Evolutionary conservation across 148 eudicot species (phyloP).

Genomic region (Chenopodium formosanum): DNA sequence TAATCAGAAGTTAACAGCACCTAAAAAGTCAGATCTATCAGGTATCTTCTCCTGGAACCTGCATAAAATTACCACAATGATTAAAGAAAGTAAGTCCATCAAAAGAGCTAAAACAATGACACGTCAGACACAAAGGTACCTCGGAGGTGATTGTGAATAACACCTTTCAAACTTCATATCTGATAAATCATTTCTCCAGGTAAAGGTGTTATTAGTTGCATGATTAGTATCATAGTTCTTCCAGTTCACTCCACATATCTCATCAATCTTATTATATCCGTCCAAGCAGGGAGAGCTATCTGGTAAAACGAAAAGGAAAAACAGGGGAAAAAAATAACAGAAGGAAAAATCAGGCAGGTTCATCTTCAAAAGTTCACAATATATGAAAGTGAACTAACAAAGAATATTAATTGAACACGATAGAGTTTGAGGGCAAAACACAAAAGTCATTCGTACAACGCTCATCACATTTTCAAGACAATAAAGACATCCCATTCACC

Average conservation of each 20-base stretch:
- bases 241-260: constrained; percentile 25
- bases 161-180: constrained; percentile 15
- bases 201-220: constrained; percentile 6
- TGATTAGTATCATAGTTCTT: background rate
- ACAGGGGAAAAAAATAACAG: too few relatives aligned
- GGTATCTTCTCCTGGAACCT: constrained; percentile 26
- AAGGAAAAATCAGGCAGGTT: too few relatives aligned
- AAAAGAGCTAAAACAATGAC: background rate
- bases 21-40: constrained; percentile 23
- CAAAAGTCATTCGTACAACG: too few relatives aligned
- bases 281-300: too few relatives aligned
- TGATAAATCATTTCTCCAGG: constrained; percentile 23
- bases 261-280: constrained; percentile 10
- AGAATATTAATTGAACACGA: background rate
- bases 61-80: constrained; percentile 12
- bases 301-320: too few relatives aligned
- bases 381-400: background rate
- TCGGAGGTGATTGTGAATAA: constrained; percentile 20
- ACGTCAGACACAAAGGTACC: constrained; percentile 15
- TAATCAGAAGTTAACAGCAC: constrained; percentile 23
- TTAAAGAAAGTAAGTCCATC: background rate
- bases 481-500: too few relatives aligned
- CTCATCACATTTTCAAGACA: too few relatives aligned
- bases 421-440: too few relatives aligned
- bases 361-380: background rate